Evolutionary conservation across 768 basidiomycete genomes (phyloP), one percentile per base, ranked within the genome.

Genomic region (Leucosporidium creatinivorum): DNA sequence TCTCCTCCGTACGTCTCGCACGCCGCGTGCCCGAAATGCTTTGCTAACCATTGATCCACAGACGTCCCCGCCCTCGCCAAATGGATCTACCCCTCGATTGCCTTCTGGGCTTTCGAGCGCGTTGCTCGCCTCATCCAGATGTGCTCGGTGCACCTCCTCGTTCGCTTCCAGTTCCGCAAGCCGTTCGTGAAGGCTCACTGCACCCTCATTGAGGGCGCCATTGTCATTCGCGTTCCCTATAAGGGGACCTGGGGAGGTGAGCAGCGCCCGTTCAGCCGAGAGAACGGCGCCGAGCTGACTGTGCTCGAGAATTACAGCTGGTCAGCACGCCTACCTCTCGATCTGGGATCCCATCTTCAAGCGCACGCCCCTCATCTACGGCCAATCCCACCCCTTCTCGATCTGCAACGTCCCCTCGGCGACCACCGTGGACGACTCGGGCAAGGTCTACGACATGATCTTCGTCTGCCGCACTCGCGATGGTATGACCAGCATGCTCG

Each of bases 381-480:
- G 2, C 25, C 58, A 57, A 36, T 21, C 31, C 18, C 55, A 57
- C 55, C 55, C 55, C 30, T 57, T 57, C 55, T 28, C 55, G 18
- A 57, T 57, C 31, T 28, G 30, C 30, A 57, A 57, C 55, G 55
- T 33, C 25, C 55, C 39, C 15, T 44, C 39, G 39, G 39, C 55
- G 31, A 57, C 30, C 25, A 31, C 55, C 8, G 25, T 31, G 17
- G 30, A 57, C 18, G 25, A 23, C 50, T 23, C 21, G 23, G 50
- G 50, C 21, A 51, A 26, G 50, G 3, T 19, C 17, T 31, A 25
- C 13, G 69, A 65, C 58, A 52, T 71, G 28, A 61, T 58, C 39
- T 68, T 71, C 61, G 70, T 71, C 33, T 26, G 65, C 18, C 70
- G 70, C 44, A 30, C 65, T 28, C 60, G 67, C 44, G 12, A 39